Percentiles rank a stretch among this genome's conserved stretches.
Evolutionary conservation across 1,284 basidiomycete species (phyloP).

Genomic region (Trichosporon ovoides): DNA sequence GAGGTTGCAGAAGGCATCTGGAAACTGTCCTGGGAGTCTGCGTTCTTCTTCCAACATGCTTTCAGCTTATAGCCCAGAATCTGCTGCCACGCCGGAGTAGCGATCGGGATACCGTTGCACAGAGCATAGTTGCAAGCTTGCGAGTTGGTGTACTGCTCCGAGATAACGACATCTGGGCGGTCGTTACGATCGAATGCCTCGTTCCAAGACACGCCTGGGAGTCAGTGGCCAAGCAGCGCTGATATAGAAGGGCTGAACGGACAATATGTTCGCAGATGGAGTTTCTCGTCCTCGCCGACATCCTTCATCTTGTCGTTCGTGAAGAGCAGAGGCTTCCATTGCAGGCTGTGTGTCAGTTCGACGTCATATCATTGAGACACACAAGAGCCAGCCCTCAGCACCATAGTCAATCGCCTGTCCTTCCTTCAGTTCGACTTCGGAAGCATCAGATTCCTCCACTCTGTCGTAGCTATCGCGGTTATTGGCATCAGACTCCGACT

Average conservation of each 20-base stretch:
- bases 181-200: slow-evolving; percentile 21
- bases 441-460: slow-evolving; percentile 11
- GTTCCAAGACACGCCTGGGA: slow-evolving; percentile 31
- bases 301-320: slow-evolving; percentile 34
- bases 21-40: slow-evolving; percentile 39
- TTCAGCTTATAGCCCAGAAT: slow-evolving; percentile 20
- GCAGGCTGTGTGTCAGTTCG: slow-evolving; percentile 10
- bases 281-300: slow-evolving; percentile 23
- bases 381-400: slow-evolving; percentile 29
- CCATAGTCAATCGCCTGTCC: slow-evolving; percentile 19
- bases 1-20: slow-evolving; percentile 25
- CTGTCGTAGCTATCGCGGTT: slow-evolving; percentile 29
- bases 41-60: slow-evolving; percentile 37
- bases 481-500: slow-evolving; percentile 18
- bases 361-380: slow-evolving; percentile 3
- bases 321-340: slow-evolving; percentile 16
- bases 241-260: background rate
- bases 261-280: slow-evolving; percentile 28
- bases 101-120: slow-evolving; percentile 34
- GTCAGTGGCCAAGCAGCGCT: background rate
- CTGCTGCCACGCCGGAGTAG: slow-evolving; percentile 30
- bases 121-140: slow-evolving; percentile 28
- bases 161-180: slow-evolving; percentile 26
- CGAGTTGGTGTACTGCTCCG: slow-evolving; percentile 16
- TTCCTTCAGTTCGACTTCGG: slow-evolving; percentile 21